Evolutionary conservation across 768 basidiomycete species (phyloP).

Genomic region (Lentinula raphanica): DNA sequence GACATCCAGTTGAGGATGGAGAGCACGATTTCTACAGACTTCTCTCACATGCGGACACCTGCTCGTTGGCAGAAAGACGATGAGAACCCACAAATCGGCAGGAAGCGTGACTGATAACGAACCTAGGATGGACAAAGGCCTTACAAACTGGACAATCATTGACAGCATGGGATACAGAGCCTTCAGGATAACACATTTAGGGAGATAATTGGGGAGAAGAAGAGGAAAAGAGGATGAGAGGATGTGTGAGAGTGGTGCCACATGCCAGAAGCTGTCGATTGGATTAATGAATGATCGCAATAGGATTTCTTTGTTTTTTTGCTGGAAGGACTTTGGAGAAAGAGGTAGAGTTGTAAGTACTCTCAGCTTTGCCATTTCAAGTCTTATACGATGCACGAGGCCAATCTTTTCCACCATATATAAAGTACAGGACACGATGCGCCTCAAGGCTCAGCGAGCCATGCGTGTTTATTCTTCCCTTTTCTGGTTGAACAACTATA

Average conservation of each 20-base stretch:
- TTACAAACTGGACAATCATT: slow-evolving; percentile 80
- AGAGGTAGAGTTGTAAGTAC: not conserved
- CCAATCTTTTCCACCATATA: not conserved
- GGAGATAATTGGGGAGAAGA: slow-evolving; percentile 23
- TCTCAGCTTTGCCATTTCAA: not conserved
- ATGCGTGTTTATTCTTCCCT: slow-evolving; percentile 1
- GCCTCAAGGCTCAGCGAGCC: not conserved
- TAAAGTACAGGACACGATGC: not conserved
- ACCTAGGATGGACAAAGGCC: slow-evolving; percentile 70
- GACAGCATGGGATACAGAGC: slow-evolving; percentile 63
- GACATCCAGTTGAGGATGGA: slow-evolving; percentile 75
- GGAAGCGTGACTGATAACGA: slow-evolving; percentile 11
- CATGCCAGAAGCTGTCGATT: not conserved
- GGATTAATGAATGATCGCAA: not conserved
- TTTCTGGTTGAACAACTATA: not conserved
- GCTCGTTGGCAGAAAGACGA: slow-evolving; percentile 13
- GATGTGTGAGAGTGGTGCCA: not conserved
- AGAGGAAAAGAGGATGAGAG: not conserved
- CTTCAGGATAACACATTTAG: slow-evolving; percentile 70
- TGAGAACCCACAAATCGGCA: slow-evolving; percentile 13
- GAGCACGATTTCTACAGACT: slow-evolving; percentile 66
- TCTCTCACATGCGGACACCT: slow-evolving; percentile 78
- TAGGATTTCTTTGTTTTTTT: not conserved
- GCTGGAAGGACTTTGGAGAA: not conserved
- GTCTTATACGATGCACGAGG: not conserved